Evolutionary conservation across 2,329 filamentous ascomycete species (phyloP).

Genomic region (Alternaria infectoria): DNA sequence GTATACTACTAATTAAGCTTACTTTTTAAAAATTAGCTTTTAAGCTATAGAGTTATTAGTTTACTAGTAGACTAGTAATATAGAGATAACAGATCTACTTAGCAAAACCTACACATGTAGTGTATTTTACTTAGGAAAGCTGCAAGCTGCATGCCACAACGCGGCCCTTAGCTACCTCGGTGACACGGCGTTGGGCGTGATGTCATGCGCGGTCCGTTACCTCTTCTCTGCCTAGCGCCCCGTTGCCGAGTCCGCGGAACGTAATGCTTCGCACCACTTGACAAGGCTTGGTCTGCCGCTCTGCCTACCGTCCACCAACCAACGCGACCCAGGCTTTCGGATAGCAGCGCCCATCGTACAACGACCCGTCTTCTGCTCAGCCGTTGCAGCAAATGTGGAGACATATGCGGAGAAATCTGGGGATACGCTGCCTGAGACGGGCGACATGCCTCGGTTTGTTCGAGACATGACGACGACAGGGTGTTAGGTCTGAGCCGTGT

Average conservation of each 20-base stretch:
- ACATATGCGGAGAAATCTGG: slow-evolving; percentile 5
- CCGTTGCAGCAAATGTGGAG: neutral
- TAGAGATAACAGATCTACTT: too few species aligned
- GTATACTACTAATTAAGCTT: too few species aligned
- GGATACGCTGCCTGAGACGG: neutral
- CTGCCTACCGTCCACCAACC: neutral
- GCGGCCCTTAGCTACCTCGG: neutral
- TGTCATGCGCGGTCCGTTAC: neutral
- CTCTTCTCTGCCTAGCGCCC: neutral
- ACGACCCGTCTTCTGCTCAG: neutral
- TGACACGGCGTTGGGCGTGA: neutral
- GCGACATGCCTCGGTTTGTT: slow-evolving; percentile 7
- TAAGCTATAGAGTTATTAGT: too few species aligned
- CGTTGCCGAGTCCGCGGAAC: slow-evolving; percentile 1
- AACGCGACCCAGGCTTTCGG: neutral
- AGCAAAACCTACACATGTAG: too few species aligned
- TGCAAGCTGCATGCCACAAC: too few species aligned
- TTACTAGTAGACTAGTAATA: too few species aligned
- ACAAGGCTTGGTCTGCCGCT: slow-evolving; percentile 1
- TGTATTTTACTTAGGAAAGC: too few species aligned
- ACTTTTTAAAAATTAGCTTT: too few species aligned
- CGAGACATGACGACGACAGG: slow-evolving; percentile 9
- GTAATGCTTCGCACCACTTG: slow-evolving; percentile 1
- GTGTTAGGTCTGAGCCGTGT: neutral
- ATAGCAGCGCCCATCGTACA: neutral